Evolutionary conservation across 352 stramenopile species (phyloP).

Genomic region (Phytopythium montanum): DNA sequence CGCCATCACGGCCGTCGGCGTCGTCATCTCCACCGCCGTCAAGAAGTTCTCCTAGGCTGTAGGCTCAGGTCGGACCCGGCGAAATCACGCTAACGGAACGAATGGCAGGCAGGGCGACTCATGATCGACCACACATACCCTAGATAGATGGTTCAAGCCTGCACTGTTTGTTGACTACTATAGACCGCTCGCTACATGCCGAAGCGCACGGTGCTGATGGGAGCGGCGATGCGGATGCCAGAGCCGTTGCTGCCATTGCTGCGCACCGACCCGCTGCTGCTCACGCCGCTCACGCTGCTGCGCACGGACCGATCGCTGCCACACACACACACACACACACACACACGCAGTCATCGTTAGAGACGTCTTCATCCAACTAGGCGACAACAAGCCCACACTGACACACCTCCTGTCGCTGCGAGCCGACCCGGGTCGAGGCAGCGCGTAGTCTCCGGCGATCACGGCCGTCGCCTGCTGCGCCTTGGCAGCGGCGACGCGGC

Average conservation of each 20-base stretch:
- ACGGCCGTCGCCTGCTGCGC: slow-evolving; percentile 19
- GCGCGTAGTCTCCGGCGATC: slow-evolving; percentile 13
- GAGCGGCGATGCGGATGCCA: slow-evolving; percentile 47
- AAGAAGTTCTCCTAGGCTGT: slow-evolving; percentile 55
- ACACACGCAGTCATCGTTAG: slow-evolving; percentile 3
- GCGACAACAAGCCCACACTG: background rate
- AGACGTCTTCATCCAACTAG: background rate
- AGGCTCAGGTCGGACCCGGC: background rate
- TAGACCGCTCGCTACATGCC: slow-evolving; percentile 35
- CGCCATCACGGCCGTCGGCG: slow-evolving; percentile 49
- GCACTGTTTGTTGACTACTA: background rate
- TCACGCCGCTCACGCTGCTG: slow-evolving; percentile 29
- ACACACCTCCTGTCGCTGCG: slow-evolving; percentile 68
- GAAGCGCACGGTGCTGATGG: slow-evolving; percentile 59
- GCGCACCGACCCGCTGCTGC: slow-evolving; percentile 14
- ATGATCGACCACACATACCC: slow-evolving; percentile 6
- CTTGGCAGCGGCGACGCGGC: slow-evolving; percentile 49
- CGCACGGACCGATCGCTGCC: slow-evolving; percentile 49
- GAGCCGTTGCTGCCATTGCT: slow-evolving; percentile 46
- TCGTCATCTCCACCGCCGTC: slow-evolving; percentile 35
- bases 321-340: background rate
- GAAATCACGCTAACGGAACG: background rate
- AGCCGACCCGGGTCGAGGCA: slow-evolving; percentile 56
- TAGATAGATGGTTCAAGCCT: background rate
- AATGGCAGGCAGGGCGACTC: slow-evolving; percentile 10